Percentiles rank a stretch among this genome's conserved stretches.
These are phyloP conservation scores for Alternaria postmessia DNA, from an alignment of 2,329 filamentous ascomycete genomes.

Conservation along the genomic window DNA sequence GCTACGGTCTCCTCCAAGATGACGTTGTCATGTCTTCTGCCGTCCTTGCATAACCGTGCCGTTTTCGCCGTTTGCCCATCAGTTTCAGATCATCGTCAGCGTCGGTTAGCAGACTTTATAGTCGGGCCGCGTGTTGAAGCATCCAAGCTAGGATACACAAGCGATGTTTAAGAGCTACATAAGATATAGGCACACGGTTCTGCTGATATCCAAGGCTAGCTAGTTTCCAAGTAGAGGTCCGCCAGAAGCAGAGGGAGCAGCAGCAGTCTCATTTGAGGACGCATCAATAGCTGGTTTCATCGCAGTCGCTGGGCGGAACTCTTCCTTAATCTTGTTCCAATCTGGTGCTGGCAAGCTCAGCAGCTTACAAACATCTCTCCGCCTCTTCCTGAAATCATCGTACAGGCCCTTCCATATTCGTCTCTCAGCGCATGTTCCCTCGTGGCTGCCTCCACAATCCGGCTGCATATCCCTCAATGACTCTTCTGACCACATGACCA, in stretches of 20 bases:
- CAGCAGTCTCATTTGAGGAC: slow-evolving; percentile 21
- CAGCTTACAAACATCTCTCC: slow-evolving; percentile 52
- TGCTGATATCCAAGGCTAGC: slow-evolving; percentile 8
- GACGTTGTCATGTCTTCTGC: slow-evolving; percentile 3
- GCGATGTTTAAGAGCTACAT: not conserved
- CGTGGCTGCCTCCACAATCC: slow-evolving; percentile 49
- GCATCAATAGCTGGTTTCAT: slow-evolving; percentile 36
- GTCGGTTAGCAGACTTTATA: slow-evolving; percentile 6
- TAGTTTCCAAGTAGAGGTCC: not conserved
- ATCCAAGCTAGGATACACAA: slow-evolving; percentile 1
- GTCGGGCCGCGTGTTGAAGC: slow-evolving; percentile 9
- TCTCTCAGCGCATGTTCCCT: slow-evolving; percentile 49
- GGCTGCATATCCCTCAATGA: slow-evolving; percentile 56
- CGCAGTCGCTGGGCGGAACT: slow-evolving; percentile 22
- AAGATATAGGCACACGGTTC: slow-evolving; percentile 13
- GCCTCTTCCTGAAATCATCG: slow-evolving; percentile 53
- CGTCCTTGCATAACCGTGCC: not conserved
- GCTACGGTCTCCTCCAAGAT: slow-evolving; percentile 5
- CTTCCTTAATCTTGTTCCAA: slow-evolving; percentile 44
- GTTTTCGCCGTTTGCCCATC: slow-evolving; percentile 1
- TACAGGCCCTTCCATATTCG: slow-evolving; percentile 57
- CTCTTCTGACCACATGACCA: slow-evolving; percentile 59
- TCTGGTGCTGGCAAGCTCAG: slow-evolving; percentile 51
- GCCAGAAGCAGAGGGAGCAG: not conserved
- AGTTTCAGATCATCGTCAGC: slow-evolving; percentile 16